A percentile compares a stretch with the other conserved stretches of the same genome.
Conservation (phyloP, 306 rosid species). For the Fagus sylvatica region DNA sequence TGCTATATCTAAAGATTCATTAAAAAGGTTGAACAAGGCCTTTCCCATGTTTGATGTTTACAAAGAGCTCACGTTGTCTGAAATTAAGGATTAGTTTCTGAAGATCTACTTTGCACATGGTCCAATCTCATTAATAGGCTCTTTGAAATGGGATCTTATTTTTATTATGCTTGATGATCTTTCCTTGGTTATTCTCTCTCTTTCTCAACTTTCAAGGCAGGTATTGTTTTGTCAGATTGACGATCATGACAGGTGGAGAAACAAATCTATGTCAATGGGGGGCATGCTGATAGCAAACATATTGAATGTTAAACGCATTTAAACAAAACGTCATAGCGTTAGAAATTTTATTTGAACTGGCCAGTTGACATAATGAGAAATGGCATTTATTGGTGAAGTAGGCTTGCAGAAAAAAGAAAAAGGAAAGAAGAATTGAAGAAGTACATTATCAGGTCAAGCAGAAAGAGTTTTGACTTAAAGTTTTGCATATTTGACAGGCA, state of each 20-base stretch:
- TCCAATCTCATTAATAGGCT: slow-evolving; percentile 9
- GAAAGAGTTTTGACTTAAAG: background rate
- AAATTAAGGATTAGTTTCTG: slow-evolving; percentile 39
- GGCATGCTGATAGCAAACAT: background rate
- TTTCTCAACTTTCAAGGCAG: background rate
- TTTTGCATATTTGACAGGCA: background rate
- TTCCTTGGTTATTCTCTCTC: background rate
- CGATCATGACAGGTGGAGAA: background rate
- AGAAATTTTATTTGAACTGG: no score
- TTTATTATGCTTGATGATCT: background rate
- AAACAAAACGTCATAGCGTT: background rate
- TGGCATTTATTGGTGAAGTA: background rate
- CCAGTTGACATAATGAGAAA: background rate
- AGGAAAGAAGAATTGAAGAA: background rate
- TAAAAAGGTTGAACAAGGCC: slow-evolving; percentile 58
- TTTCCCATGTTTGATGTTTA: slow-evolving; percentile 69
- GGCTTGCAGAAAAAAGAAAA: background rate
- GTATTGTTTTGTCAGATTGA: background rate
- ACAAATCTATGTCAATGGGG: background rate
- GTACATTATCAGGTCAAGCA: background rate
- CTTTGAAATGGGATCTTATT: slow-evolving; percentile 5
- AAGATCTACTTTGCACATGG: slow-evolving; percentile 5
- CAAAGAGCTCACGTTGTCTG: slow-evolving; percentile 57
- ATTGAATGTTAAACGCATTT: background rate
- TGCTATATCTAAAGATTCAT: slow-evolving; percentile 54